Evolutionary conservation across 1,139 yeast species (phyloP).

Genomic region (Lodderomyces jiufengensis): DNA sequence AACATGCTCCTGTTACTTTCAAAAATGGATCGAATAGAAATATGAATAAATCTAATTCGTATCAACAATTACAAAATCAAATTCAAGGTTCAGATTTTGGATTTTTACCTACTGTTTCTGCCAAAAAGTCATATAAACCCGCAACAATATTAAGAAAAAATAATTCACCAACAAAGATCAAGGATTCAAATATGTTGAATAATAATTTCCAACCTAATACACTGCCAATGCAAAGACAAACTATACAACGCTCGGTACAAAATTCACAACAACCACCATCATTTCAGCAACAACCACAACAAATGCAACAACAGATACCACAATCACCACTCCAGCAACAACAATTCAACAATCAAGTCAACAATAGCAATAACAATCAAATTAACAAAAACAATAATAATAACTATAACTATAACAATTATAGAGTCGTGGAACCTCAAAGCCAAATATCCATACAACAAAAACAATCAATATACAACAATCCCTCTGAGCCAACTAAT

Average conservation of each 20-base stretch:
- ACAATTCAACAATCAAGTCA: conserved; percentile 3
- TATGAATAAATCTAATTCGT: conserved; percentile 37
- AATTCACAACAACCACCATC: conserved; percentile 3
- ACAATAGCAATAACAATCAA: conserved; percentile 5
- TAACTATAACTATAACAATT: too few species aligned
- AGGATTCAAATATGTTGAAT: not conserved
- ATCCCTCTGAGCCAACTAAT: too few species aligned
- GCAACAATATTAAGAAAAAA: conserved; percentile 31
- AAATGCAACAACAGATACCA: conserved; percentile 2
- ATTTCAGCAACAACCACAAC: not conserved
- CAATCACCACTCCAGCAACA: conserved; percentile 5
- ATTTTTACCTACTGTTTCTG: conserved; percentile 28
- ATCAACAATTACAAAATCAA: conserved; percentile 42
- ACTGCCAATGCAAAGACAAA: conserved; percentile 7
- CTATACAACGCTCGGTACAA: conserved; percentile 6
- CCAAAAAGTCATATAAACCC: conserved; percentile 30
- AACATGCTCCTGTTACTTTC: conserved; percentile 27
- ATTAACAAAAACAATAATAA: not conserved
- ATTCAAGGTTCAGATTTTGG: conserved; percentile 36
- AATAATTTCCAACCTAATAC: conserved; percentile 1
- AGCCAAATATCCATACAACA: too few species aligned
- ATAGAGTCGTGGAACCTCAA: conserved; percentile 3
- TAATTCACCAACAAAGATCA: conserved; percentile 1
- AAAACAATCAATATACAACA: too few species aligned
- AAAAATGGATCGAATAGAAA: conserved; percentile 39